Percentiles rank a stretch among this genome's conserved stretches.
phyloP scores from a whole-genome alignment of 164 flowering plant genomes.

The Vitis vinifera region ASM3070453v1 NC_081811.1:7632001-7632500 shows the following conservation, averaged over 20 bases:
- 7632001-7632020: too few relatives aligned
- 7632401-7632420: conserved; percentile 62
- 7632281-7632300: background rate
- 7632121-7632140: too few relatives aligned
- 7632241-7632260: background rate
- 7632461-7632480: conserved; percentile 38
- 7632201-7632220: too few relatives aligned
- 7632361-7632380: background rate
- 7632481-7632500: background rate
- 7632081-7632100: too few relatives aligned
- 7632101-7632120: too few relatives aligned
- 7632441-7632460: conserved; percentile 55
- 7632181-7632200: too few relatives aligned
- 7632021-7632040: too few relatives aligned
- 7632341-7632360: background rate
- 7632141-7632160: too few relatives aligned
- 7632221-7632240: too few relatives aligned
- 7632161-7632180: too few relatives aligned
- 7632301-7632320: background rate
- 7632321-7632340: background rate
- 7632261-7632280: background rate
- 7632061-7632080: too few relatives aligned
- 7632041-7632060: too few relatives aligned
- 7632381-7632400: conserved; percentile 42
- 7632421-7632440: conserved; percentile 59